Percentiles rank a stretch among this genome's conserved stretches.
These are phyloP conservation scores for Rosa persica DNA, from an alignment of 306 rosid genomes.

Conservation along the genomic window DNA sequence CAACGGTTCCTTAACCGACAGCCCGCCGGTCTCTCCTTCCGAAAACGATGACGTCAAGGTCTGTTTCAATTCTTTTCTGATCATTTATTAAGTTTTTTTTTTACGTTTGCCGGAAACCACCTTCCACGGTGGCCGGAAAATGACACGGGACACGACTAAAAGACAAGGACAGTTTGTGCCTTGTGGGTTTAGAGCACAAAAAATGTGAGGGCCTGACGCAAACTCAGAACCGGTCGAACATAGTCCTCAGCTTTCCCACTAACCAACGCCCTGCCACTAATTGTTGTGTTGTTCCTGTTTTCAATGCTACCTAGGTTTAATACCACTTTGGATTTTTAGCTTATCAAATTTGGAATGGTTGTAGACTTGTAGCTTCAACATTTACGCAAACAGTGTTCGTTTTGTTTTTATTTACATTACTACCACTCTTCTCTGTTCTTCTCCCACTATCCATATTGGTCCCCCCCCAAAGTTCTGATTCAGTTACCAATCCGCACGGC, in stretches of 20 bases:
- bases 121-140: constrained; percentile 36
- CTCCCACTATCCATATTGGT: not conserved
- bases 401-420: not conserved
- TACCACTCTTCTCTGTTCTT: not conserved
- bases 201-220: constrained; percentile 26
- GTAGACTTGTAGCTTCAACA: too few species aligned
- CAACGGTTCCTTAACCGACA: constrained; percentile 84
- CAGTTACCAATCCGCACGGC: not conserved
- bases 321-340: not conserved
- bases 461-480: not conserved
- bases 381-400: not conserved
- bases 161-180: not conserved
- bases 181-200: constrained; percentile 33
- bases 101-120: constrained; percentile 8
- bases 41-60: constrained; percentile 90
- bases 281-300: constrained; percentile 23
- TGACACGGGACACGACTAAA: not conserved
- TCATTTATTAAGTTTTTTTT: not conserved
- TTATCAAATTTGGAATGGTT: not conserved
- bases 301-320: constrained; percentile 23
- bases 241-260: constrained; percentile 64
- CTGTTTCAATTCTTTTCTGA: not conserved
- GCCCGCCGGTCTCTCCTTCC: constrained; percentile 90
- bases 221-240: constrained; percentile 25
- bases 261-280: constrained; percentile 40